Evolutionary conservation across 345 rosid species (phyloP).

Genomic region (Corchorus olitorius): DNA sequence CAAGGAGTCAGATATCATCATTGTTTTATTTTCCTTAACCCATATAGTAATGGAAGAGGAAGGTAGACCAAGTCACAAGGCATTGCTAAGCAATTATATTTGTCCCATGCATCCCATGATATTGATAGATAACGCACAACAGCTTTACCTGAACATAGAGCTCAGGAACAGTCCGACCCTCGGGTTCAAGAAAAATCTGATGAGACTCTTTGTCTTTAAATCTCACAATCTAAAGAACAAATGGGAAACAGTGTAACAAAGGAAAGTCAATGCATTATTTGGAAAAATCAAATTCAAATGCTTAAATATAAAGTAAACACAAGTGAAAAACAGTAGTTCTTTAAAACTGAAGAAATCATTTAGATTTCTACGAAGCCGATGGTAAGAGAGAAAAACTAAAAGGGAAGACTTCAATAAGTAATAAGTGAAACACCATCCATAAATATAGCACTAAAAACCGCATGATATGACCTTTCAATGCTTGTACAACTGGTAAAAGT

Average conservation of each 20-base stretch:
- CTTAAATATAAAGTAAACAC: neutral
- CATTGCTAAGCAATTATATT: neutral
- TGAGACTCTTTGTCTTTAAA: slow-evolving; percentile 96
- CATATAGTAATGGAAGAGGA: neutral
- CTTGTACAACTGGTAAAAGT: neutral
- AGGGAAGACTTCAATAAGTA: neutral
- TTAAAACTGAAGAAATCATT: neutral
- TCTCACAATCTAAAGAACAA: slow-evolving; percentile 70
- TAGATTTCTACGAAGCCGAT: neutral
- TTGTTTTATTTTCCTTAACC: neutral
- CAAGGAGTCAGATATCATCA: neutral
- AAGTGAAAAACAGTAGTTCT: neutral
- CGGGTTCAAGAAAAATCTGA: slow-evolving; percentile 99
- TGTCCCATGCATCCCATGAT: neutral
- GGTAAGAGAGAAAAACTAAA: neutral
- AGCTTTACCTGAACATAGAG: slow-evolving; percentile 87
- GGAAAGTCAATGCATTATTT: neutral
- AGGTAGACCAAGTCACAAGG: neutral
- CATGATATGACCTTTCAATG: neutral
- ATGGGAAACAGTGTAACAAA: neutral
- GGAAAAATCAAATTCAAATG: neutral
- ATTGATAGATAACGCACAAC: slow-evolving; percentile 2
- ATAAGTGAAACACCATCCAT: neutral
- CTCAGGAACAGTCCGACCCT: slow-evolving; percentile 94
- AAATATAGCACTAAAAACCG: neutral